These are phyloP conservation scores for Apophysomyces trapeziformis DNA, from an alignment of 371 early-diverging fungal genomes.

Conservation along the genomic window DNA sequence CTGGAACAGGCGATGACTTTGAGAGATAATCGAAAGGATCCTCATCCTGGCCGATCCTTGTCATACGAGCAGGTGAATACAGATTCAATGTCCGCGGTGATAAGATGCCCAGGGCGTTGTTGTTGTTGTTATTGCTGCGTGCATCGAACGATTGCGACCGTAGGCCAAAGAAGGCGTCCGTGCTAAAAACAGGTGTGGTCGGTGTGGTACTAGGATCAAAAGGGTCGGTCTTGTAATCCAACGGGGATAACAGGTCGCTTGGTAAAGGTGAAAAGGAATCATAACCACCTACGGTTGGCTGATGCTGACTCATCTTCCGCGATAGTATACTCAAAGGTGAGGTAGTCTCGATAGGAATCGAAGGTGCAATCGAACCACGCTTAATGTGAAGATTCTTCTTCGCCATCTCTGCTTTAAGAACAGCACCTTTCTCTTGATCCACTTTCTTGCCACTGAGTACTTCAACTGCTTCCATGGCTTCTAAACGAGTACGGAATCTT, in stretches of 20 bases:
- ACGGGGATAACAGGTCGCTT: constrained; percentile 65
- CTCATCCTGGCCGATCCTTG: constrained; percentile 55
- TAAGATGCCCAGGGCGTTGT: constrained; percentile 25
- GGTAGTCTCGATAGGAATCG: constrained; percentile 18
- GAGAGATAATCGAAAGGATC: constrained; percentile 92
- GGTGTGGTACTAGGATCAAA: constrained; percentile 47
- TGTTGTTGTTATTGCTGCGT: constrained; percentile 10
- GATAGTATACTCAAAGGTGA: constrained; percentile 28
- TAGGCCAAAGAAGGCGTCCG: constrained; percentile 32
- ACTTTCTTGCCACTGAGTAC: constrained; percentile 42
- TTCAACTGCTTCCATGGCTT: constrained; percentile 42
- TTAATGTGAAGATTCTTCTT: constrained; percentile 55
- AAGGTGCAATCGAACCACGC: constrained; percentile 27
- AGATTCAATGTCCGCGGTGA: constrained; percentile 34
- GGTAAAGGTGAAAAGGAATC: constrained; percentile 60
- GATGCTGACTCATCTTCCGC: constrained; percentile 28
- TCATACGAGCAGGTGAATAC: constrained; percentile 15
- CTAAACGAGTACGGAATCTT: constrained; percentile 43
- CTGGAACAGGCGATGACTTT: constrained; percentile 67
- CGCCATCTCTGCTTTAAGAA: constrained; percentile 55
- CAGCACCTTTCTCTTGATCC: constrained; percentile 40
- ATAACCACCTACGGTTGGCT: constrained; percentile 20
- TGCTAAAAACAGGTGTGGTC: constrained; percentile 30
- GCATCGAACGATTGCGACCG: constrained; percentile 45
- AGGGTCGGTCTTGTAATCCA: constrained; percentile 61